Evolutionary conservation across 2,329 filamentous ascomycete genomes (phyloP).

Genomic region (Thermochaetoides dissita): DNA sequence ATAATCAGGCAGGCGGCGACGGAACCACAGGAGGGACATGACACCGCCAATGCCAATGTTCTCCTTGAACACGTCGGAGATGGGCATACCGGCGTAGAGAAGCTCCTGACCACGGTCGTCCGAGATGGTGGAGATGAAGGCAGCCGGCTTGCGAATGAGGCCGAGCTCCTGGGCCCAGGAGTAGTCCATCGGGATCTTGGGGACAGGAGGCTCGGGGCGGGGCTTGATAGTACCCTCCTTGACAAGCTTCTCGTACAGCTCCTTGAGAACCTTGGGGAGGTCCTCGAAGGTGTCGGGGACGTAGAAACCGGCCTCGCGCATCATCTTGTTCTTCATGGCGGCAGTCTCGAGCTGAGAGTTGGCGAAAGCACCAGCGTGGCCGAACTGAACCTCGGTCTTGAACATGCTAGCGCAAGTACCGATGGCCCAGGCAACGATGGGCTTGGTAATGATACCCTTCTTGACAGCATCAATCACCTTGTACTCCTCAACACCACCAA

Average conservation of each 20-base stretch:
- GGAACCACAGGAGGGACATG: constrained; percentile 99
- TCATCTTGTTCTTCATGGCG: constrained; percentile 88
- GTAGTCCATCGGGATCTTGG: constrained; percentile 99
- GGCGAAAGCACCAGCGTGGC: constrained; percentile 94
- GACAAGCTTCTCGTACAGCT: constrained; percentile 81
- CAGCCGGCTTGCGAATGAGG: constrained; percentile 97
- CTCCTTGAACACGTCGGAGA: constrained; percentile 98
- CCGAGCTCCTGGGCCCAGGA: constrained; percentile 98
- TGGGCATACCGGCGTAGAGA: constrained; percentile 96
- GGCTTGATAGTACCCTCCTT: constrained; percentile 73
- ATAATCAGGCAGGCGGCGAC: constrained; percentile 85
- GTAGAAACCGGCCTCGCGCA: constrained; percentile 87
- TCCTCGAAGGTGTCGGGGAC: constrained; percentile 97
- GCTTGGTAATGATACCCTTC: constrained; percentile 89
- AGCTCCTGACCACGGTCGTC: constrained; percentile 99
- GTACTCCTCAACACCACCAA: constrained; percentile 99
- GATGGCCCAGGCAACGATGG: constrained; percentile 97
- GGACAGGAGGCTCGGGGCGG: constrained; percentile 75
- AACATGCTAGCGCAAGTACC: constrained; percentile 99
- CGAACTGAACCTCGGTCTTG: constrained; percentile 99
- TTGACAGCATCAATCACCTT: constrained; percentile 98
- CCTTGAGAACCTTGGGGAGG: constrained; percentile 60
- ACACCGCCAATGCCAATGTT: constrained; percentile 99
- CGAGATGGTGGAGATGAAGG: constrained; percentile 99
- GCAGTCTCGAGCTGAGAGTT: constrained; percentile 99